Percentiles rank a stretch among this genome's conserved stretches.
Evolutionary conservation across 225 moss, liverwort and hornwort genomes (phyloP).

Genomic region (Thuidium tamariscinum): DNA sequence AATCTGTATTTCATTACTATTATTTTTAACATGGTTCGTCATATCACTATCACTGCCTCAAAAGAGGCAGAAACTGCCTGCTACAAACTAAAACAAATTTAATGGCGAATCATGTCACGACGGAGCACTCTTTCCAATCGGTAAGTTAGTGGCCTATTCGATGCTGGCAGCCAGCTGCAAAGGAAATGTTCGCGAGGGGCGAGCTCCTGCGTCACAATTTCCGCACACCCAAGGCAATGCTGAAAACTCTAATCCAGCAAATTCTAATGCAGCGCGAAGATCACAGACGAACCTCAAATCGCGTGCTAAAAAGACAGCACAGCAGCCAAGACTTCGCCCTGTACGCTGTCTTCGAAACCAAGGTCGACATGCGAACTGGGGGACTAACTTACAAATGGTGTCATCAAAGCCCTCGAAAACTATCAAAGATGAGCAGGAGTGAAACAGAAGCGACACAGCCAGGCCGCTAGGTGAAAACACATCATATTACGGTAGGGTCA

Average conservation of each 20-base stretch:
- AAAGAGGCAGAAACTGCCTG: too few relatives aligned
- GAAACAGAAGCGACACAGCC: too few relatives aligned
- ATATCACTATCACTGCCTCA: too few relatives aligned
- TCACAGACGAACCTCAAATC: neutral
- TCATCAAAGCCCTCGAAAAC: neutral
- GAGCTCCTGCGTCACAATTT: too few relatives aligned
- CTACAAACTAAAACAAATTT: too few relatives aligned
- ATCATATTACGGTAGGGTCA: neutral
- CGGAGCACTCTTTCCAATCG: too few relatives aligned
- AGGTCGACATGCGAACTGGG: neutral
- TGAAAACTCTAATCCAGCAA: neutral
- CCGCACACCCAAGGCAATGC: neutral
- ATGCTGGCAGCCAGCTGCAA: too few relatives aligned
- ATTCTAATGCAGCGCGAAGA: neutral
- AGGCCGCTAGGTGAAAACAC: neutral
- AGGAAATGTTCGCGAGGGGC: too few relatives aligned
- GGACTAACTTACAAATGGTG: neutral
- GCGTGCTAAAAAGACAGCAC: neutral
- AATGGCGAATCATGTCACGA: too few relatives aligned
- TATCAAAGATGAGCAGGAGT: neutral
- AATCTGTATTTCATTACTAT: too few relatives aligned
- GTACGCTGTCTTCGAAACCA: neutral
- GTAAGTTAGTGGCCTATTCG: too few relatives aligned
- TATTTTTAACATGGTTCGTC: too few relatives aligned
- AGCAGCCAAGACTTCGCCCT: neutral